Evolutionary conservation across 768 basidiomycete genomes (phyloP).

Genomic region (Holtermannia corniformis): DNA sequence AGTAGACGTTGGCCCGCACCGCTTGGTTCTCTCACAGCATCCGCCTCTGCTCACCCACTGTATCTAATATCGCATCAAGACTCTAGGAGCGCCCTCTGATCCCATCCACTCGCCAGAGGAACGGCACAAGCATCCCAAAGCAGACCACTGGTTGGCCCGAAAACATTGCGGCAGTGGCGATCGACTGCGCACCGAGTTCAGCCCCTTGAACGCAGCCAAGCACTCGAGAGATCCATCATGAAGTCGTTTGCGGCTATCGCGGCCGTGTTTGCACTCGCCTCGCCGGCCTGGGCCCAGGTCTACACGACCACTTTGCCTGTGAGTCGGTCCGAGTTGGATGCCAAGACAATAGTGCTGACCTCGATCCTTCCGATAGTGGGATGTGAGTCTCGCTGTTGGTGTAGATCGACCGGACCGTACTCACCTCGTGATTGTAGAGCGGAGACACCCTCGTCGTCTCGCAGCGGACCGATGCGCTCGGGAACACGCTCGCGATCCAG

Average conservation of each 20-base stretch:
- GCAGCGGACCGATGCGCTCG: constrained; percentile 8
- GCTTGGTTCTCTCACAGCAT: too few species aligned
- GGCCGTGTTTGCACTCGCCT: neutral
- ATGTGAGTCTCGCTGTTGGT: neutral
- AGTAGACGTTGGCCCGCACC: too few species aligned
- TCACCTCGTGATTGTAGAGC: neutral
- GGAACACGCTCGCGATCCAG: constrained; percentile 7
- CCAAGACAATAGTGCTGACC: neutral
- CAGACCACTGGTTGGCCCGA: too few species aligned
- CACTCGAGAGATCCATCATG: neutral
- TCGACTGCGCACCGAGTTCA: too few species aligned
- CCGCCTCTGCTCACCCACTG: too few species aligned
- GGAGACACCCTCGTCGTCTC: constrained; percentile 11
- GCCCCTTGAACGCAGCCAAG: too few species aligned
- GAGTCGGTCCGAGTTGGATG: neutral
- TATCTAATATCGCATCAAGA: too few species aligned
- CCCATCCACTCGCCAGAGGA: too few species aligned
- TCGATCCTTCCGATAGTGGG: neutral
- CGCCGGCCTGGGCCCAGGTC: neutral
- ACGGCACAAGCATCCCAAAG: too few species aligned
- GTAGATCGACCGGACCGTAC: neutral
- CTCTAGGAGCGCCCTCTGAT: too few species aligned
- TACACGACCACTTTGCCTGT: constrained; percentile 8
- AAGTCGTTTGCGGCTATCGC: neutral
- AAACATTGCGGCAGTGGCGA: too few species aligned